Base-by-base conservation (phyloP, 2,329 filamentous ascomycete species). In the Dryadomyces quercus-mongolicae region DNA sequence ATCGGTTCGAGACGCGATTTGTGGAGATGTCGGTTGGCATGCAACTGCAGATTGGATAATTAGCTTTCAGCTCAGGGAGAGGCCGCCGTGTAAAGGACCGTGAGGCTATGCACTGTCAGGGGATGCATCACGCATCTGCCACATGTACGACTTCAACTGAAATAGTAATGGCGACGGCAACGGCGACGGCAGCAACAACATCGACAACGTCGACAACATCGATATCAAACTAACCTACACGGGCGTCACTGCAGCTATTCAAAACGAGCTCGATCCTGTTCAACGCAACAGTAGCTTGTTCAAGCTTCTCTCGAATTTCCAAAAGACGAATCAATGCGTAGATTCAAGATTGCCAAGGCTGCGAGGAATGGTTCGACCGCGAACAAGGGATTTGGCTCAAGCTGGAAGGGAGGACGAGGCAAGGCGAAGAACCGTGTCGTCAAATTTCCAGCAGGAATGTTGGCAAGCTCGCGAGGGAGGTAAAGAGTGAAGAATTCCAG, bases 11-110 rank as follows among this genome's bases (percentile, higher is more conserved):
- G 71, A 68, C 70, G 70, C 60, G 64, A 62, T 61, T 45, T 62
- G 62, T 64, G 60, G 64, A 64, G 65, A 64, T 57, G 60, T 62
- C 66, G 64, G 60, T 62, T 67, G 71, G 70, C 67, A 72, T 70
- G 66, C 68, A 70, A 67, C 70, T 74, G 66, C 64, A 47, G 49
- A 45, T 53, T 40, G 42, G 46, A 46, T 51, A 12, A 49, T 51
- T 51, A 53, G 48, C 44, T 51, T 22, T 18, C 15, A 42, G 31
- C 25, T 47, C 5, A 42, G 48, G 36, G 25, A 18, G 31, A 49
- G 46, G 25, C 25, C 25, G 25, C 25, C 25, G 8, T 31, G 8
- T 8, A 31, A 31, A n/a, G n/a, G 25, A 31, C 25, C 25, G 25
- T 8, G 8, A 31, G 25, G 25, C n/a, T n/a, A n/a, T 31, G 4